Evolutionary conservation across 2,329 filamentous ascomycete genomes (phyloP).

Genomic region (Talaromyces sp.): DNA sequence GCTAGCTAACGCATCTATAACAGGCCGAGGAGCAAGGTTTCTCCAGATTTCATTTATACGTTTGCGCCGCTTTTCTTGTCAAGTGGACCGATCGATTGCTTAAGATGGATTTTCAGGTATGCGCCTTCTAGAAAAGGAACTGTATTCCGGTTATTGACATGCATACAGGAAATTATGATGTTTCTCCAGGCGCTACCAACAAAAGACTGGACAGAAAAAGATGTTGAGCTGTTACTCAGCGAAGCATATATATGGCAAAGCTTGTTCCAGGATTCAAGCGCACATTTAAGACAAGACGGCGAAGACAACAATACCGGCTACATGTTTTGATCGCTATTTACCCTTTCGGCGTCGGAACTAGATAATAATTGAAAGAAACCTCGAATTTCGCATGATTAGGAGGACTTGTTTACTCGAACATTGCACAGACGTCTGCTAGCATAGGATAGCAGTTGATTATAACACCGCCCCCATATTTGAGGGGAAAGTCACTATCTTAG

Average conservation of each 20-base stretch:
- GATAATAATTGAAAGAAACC: neutral
- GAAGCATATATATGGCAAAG: slow-evolving; percentile 99
- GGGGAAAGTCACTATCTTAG: neutral
- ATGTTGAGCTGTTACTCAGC: slow-evolving; percentile 90
- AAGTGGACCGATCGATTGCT: slow-evolving; percentile 96
- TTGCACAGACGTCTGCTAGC: neutral
- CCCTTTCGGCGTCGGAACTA: neutral
- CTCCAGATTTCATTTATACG: slow-evolving; percentile 96
- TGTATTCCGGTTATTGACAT: neutral
- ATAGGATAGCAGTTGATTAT: neutral
- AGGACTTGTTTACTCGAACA: neutral
- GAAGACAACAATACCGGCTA: slow-evolving; percentile 27
- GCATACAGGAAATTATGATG: slow-evolving; percentile 90
- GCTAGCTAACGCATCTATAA: slow-evolving; percentile 24
- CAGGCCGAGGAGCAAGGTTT: slow-evolving; percentile 98
- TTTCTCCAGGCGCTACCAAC: slow-evolving; percentile 94
- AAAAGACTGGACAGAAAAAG: slow-evolving; percentile 93
- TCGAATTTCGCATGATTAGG: neutral
- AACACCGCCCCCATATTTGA: neutral
- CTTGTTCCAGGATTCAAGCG: slow-evolving; percentile 89
- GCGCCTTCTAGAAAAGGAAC: neutral
- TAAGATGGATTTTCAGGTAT: slow-evolving; percentile 84
- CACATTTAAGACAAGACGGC: slow-evolving; percentile 63
- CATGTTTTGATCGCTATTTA: slow-evolving; percentile 5
- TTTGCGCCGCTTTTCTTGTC: slow-evolving; percentile 94